Conservation (phyloP, 495 filamentous ascomycete species). For the Glarea lozoyensis region DNA sequence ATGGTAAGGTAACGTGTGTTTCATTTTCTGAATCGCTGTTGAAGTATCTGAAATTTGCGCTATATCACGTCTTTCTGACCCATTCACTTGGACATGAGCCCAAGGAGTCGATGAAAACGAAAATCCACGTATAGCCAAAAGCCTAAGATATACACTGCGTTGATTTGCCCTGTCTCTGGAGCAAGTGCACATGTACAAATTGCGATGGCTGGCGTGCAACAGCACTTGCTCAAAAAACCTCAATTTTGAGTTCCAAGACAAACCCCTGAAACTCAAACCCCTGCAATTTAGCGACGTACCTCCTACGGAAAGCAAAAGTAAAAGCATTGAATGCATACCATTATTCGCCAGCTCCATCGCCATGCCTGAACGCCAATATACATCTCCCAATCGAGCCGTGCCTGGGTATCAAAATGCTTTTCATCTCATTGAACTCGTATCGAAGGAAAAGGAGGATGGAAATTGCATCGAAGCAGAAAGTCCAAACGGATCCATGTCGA, state of each 20-base stretch:
- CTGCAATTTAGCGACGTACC: not conserved
- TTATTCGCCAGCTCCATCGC: no score
- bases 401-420: conserved; percentile 19
- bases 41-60: no score
- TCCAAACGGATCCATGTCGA: conserved; percentile 87
- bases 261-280: not conserved
- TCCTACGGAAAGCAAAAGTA: not conserved
- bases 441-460: conserved; percentile 79
- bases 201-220: no score
- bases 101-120: no score
- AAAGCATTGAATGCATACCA: not conserved
- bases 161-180: no score
- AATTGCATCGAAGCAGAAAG: conserved; percentile 91
- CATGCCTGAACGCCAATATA: not conserved
- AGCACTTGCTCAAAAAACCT: not conserved
- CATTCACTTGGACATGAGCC: no score
- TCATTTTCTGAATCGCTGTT: no score
- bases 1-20: no score
- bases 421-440: conserved; percentile 51
- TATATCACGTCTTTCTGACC: no score
- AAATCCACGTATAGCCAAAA: no score
- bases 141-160: no score
- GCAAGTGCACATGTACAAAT: no score
- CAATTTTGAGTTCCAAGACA: not conserved
- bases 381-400: not conserved